These are phyloP conservation scores for Phragmites australis DNA, from an alignment of 176 grass and related monocot species.

Conservation along the genomic window DNA sequence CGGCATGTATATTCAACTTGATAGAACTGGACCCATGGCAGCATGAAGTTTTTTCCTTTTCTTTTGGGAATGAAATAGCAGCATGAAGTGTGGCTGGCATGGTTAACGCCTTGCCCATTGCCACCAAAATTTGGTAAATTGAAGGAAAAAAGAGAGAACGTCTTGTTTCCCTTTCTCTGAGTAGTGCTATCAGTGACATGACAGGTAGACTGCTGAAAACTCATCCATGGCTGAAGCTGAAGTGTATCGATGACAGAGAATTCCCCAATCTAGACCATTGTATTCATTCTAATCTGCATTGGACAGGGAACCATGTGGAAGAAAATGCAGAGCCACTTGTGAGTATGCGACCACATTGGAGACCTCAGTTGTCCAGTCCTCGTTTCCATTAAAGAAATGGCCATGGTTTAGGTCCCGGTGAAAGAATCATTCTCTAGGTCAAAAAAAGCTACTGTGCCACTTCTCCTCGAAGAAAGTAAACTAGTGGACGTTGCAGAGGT, in stretches of 20 bases:
- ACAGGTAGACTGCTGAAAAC: background rate
- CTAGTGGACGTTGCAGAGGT: background rate
- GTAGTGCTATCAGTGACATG: background rate
- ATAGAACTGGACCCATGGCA: background rate
- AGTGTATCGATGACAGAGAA: constrained; percentile 5
- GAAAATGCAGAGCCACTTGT: background rate
- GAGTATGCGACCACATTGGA: constrained; percentile 12
- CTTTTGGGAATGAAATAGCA: too few species aligned
- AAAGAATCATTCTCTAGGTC: background rate
- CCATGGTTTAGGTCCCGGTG: background rate
- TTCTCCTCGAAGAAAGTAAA: constrained; percentile 7
- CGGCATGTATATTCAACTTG: constrained; percentile 15
- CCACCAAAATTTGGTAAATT: background rate
- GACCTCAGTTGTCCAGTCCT: background rate
- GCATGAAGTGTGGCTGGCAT: background rate
- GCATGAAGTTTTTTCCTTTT: too few species aligned
- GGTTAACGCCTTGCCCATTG: background rate
- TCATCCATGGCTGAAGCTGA: background rate
- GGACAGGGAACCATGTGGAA: constrained; percentile 15
- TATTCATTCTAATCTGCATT: background rate
- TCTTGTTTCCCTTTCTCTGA: background rate
- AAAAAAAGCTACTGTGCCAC: background rate
- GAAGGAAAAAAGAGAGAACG: background rate
- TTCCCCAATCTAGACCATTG: background rate
- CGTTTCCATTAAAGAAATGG: constrained; percentile 22